A percentile compares a stretch with the other conserved stretches of the same genome.
These are phyloP conservation scores for Colletotrichum tropicale DNA, from an alignment of 2,329 filamentous ascomycete species.

Conservation along the genomic window DNA sequence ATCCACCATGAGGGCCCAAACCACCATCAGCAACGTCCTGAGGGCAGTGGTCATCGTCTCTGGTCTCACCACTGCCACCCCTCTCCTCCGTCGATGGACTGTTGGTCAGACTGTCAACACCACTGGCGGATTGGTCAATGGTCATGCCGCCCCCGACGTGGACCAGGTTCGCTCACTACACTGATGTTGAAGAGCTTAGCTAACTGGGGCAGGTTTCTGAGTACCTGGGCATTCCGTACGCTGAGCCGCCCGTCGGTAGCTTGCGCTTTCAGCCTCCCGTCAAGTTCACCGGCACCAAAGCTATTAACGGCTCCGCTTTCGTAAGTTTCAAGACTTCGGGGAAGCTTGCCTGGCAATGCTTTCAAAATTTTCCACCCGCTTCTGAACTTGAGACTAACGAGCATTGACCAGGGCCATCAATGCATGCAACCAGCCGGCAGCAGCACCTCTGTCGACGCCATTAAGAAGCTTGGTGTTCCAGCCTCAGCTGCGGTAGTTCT, in stretches of 20 bases:
- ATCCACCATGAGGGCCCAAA: conserved; percentile 12
- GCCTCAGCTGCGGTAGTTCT: conserved; percentile 4
- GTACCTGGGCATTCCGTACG: conserved; percentile 58
- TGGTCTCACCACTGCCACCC: background rate
- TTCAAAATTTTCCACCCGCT: background rate
- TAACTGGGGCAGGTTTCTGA: conserved; percentile 12
- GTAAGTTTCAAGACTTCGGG: background rate
- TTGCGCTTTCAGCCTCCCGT: conserved; percentile 47
- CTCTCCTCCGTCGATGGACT: background rate
- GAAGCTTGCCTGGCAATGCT: background rate
- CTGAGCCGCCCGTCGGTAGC: conserved; percentile 52
- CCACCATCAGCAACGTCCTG: background rate
- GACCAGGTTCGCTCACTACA: background rate
- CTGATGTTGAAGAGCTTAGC: background rate
- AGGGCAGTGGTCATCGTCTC: background rate
- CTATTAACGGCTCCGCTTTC: conserved; percentile 6
- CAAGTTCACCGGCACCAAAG: background rate
- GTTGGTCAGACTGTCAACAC: conserved; percentile 4
- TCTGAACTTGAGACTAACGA: background rate
- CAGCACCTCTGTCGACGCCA: background rate
- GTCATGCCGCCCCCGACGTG: conserved; percentile 7
- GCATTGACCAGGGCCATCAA: background rate
- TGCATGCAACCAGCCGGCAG: conserved; percentile 11
- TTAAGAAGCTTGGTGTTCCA: conserved; percentile 9
- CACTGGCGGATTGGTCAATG: conserved; percentile 5